phyloP scores from a whole-genome alignment of 2,329 filamentous ascomycete species.

The Malbranchea zuffiana region DNA sequence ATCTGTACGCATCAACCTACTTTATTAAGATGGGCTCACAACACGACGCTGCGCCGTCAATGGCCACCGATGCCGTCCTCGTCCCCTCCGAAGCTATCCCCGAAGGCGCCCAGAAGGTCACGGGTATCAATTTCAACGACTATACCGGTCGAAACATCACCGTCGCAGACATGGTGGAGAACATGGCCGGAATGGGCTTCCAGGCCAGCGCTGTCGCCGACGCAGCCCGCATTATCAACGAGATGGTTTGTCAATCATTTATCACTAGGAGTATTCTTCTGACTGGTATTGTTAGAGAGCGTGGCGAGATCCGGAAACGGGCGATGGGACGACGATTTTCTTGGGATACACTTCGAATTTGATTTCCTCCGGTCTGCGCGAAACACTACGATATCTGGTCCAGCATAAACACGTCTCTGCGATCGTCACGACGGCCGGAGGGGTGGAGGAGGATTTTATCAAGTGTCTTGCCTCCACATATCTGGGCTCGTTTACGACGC shows the following conservation, averaged over 20 bases:
- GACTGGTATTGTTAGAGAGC: conserved; percentile 56
- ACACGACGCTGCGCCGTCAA: conserved; percentile 43
- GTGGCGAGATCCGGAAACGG: conserved; percentile 71
- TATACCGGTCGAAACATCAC: conserved; percentile 62
- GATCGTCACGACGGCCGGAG: conserved; percentile 90
- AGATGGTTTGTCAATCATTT: conserved; percentile 58
- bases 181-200: conserved; percentile 79
- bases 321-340: conserved; percentile 80
- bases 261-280: conserved; percentile 1
- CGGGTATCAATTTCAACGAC: conserved; percentile 85
- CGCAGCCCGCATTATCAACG: conserved; percentile 83
- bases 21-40: conserved; percentile 12
- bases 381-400: conserved; percentile 83
- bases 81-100: conserved; percentile 75
- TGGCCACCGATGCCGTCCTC: conserved; percentile 69
- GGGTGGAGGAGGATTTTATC: conserved; percentile 95
- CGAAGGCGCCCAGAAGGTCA: conserved; percentile 64
- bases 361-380: conserved; percentile 87
- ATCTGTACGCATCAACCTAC: no score
- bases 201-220: conserved; percentile 72
- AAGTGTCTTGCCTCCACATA: conserved; percentile 95
- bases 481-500: conserved; percentile 70
- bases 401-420: conserved; percentile 85
- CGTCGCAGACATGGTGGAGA: conserved; percentile 68
- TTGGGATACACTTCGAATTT: conserved; percentile 96